These are phyloP conservation scores for Trametes villosa DNA, from an alignment of 768 basidiomycete species.

Conservation along the genomic window DNA sequence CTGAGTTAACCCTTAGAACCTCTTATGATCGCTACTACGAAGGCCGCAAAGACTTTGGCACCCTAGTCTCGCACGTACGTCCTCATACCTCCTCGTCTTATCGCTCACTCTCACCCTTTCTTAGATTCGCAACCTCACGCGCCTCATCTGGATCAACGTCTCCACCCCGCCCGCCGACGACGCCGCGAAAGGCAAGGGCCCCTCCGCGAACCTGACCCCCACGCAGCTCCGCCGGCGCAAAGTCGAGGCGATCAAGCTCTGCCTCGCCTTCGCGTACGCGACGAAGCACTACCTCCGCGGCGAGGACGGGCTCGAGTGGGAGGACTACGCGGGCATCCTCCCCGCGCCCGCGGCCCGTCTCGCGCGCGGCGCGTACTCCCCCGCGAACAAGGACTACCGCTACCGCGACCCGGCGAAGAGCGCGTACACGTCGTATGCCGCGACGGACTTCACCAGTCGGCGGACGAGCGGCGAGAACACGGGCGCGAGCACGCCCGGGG, in stretches of 20 bases:
- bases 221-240: constrained; percentile 67
- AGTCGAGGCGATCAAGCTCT: constrained; percentile 68
- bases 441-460: constrained; percentile 26
- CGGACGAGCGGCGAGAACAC: constrained; percentile 7
- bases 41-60: constrained; percentile 83
- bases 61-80: constrained; percentile 64
- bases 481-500: constrained; percentile 1
- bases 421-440: constrained; percentile 44
- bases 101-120: neutral
- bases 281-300: constrained; percentile 83
- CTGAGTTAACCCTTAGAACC: constrained; percentile 48
- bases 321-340: constrained; percentile 69
- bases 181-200: constrained; percentile 56
- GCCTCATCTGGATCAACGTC: constrained; percentile 81
- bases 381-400: constrained; percentile 21
- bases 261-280: constrained; percentile 72
- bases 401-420: constrained; percentile 33
- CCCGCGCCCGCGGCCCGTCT: constrained; percentile 61
- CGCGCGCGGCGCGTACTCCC: constrained; percentile 27
- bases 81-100: neutral
- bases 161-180: constrained; percentile 62
- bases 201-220: constrained; percentile 48
- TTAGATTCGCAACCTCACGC: constrained; percentile 73
- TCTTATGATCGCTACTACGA: constrained; percentile 90
- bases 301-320: constrained; percentile 73